Conservation (phyloP, 2,329 filamentous ascomycete genomes). For the Arthrobotrys conoides region DNA sequence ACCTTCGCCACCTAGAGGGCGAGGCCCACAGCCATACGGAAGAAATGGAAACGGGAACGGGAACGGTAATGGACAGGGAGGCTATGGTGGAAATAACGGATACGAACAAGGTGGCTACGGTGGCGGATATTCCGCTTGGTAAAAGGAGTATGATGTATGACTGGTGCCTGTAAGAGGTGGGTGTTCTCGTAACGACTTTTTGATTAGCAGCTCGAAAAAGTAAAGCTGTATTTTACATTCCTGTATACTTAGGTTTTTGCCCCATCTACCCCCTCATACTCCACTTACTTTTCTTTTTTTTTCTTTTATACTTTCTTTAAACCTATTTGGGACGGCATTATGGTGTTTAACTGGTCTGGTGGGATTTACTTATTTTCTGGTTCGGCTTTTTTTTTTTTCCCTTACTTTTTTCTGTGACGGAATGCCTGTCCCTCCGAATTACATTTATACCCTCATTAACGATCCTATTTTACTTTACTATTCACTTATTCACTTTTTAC, state of each 20-base stretch:
- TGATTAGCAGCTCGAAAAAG: neutral
- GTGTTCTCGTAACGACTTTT: conserved; percentile 1
- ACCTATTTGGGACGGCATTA: conserved; percentile 35
- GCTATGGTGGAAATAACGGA: conserved; percentile 30
- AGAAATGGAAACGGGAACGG: conserved; percentile 15
- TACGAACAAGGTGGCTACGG: conserved; percentile 37
- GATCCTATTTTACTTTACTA: conserved; percentile 31
- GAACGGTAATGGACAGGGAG: neutral
- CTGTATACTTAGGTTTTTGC: conserved; percentile 3
- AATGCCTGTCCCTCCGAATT: conserved; percentile 18
- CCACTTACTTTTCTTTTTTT: neutral
- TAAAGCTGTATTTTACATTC: conserved; percentile 5
- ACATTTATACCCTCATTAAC: conserved; percentile 57
- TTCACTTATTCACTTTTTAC: conserved; percentile 36
- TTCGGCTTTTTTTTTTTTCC: conserved; percentile 6
- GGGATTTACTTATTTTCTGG: conserved; percentile 29
- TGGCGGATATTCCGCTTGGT: conserved; percentile 34
- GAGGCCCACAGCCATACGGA: conserved; percentile 13
- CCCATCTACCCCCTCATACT: neutral
- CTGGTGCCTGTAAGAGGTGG: conserved; percentile 1
- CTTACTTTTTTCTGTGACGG: conserved; percentile 29
- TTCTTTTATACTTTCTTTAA: conserved; percentile 3
- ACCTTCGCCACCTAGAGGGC: conserved; percentile 13
- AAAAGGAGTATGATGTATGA: conserved; percentile 6
- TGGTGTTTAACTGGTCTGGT: conserved; percentile 45